phyloP scores from a whole-genome alignment of 768 basidiomycete species.

The Lactarius tabidus region DNA sequence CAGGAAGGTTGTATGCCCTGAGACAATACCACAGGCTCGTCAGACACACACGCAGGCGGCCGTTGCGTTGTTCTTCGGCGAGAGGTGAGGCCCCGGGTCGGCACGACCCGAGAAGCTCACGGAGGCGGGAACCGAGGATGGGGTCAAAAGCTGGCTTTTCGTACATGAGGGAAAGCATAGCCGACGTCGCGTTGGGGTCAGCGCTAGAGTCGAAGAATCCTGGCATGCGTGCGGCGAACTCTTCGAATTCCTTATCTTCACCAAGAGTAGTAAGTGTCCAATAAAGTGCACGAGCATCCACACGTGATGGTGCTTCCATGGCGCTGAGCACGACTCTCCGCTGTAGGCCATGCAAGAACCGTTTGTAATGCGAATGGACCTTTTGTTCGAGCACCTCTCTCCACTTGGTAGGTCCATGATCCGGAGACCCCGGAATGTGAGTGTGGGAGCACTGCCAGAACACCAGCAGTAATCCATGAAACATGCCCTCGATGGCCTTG shows the following conservation, averaged over 20 bases:
- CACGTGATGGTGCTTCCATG: background rate
- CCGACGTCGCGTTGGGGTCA: background rate
- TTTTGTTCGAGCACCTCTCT: background rate
- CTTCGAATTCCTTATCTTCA: background rate
- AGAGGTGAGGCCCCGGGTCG: background rate
- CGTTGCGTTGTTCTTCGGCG: background rate
- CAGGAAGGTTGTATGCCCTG: background rate
- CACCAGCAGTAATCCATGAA: background rate
- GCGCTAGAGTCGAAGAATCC: background rate
- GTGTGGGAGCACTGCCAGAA: background rate
- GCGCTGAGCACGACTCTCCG: background rate
- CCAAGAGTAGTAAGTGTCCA: background rate
- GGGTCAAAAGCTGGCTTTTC: background rate
- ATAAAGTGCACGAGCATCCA: background rate
- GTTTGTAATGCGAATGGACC: background rate
- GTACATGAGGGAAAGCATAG: background rate
- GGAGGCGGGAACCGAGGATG: background rate
- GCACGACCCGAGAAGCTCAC: background rate
- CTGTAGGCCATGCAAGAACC: background rate
- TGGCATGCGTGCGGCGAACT: background rate
- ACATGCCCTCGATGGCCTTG: background rate
- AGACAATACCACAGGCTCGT: background rate
- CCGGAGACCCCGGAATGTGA: fast-evolving
- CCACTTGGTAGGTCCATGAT: background rate
- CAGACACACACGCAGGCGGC: background rate